phyloP scores from a whole-genome alignment of 371 early-diverging fungal genomes.

The Apophysomyces ossiformis region DNA sequence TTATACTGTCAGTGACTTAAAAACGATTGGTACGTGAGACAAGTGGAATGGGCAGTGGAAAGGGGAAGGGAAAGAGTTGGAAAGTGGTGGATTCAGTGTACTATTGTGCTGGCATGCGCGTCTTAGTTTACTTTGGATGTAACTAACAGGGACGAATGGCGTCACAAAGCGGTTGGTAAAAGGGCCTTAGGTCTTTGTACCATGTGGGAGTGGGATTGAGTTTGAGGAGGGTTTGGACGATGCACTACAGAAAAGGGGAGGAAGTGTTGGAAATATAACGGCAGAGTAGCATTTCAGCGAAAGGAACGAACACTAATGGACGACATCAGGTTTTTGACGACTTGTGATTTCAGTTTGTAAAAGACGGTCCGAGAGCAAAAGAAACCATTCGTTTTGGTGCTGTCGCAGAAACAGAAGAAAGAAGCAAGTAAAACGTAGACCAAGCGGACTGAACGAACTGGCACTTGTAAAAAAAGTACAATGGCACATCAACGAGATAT shows the following conservation, averaged over 20 bases:
- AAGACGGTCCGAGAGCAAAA: not conserved
- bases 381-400: not conserved
- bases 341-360: not conserved
- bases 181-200: not conserved
- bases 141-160: slow-evolving; percentile 8
- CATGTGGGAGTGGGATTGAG: too few relatives aligned
- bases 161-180: slow-evolving; percentile 3
- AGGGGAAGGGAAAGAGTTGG: not conserved
- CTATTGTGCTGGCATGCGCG: slow-evolving; percentile 5
- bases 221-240: not conserved
- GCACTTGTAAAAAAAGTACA: not conserved
- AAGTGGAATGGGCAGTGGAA: not conserved
- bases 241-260: slow-evolving; percentile 5
- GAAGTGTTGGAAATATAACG: slow-evolving; percentile 8
- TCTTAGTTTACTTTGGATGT: not conserved
- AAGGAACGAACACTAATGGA: not conserved
- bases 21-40: slow-evolving; percentile 3
- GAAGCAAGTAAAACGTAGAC: too few relatives aligned
- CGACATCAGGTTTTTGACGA: not conserved
- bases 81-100: not conserved
- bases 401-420: not conserved
- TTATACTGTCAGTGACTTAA: not conserved
- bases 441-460: not conserved
- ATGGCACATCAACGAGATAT: slow-evolving; percentile 33
- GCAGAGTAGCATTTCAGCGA: not conserved